Percentiles rank a stretch among this genome's conserved stretches.
These are phyloP conservation scores for Meyerozyma carpophila DNA, from an alignment of 1,139 yeast species.

Conservation along the genomic window DNA sequence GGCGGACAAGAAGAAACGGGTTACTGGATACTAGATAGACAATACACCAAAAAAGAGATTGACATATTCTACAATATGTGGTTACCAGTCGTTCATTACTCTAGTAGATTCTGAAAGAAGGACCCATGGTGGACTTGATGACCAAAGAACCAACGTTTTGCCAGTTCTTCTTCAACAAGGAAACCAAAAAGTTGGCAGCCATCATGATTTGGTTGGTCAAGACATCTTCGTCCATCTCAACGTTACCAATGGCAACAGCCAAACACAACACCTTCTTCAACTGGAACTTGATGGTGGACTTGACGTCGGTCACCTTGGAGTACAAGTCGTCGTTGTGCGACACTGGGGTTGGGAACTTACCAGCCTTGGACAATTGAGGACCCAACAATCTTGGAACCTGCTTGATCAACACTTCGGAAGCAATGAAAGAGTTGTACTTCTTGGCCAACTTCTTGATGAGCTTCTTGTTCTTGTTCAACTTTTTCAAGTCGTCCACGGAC, in stretches of 20 bases:
- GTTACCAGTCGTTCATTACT: not conserved
- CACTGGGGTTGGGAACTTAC: conserved; percentile 99
- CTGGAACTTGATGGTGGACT: conserved; percentile 99
- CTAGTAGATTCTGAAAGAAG: conserved; percentile 99
- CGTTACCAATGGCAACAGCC: conserved; percentile 98
- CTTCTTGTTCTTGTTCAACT: conserved; percentile 99
- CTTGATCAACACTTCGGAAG: conserved; percentile 98
- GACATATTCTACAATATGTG: not conserved
- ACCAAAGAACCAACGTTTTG: conserved; percentile 99
- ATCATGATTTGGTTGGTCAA: conserved; percentile 97
- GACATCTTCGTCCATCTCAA: conserved; percentile 94
- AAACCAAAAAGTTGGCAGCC: conserved; percentile 99
- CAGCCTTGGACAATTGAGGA: conserved; percentile 99
- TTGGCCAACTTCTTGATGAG: conserved; percentile 99
- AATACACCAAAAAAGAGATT: not conserved
- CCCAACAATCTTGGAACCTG: conserved; percentile 99
- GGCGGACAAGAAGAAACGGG: conserved; percentile 44
- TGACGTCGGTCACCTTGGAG: conserved; percentile 93
- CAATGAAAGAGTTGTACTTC: conserved; percentile 99
- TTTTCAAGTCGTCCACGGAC: conserved; percentile 99
- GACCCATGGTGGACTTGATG: conserved; percentile 99
- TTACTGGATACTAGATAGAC: conserved; percentile 28
- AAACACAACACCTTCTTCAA: conserved; percentile 92
- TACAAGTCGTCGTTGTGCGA: conserved; percentile 98
- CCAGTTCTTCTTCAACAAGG: conserved; percentile 99